A percentile compares a stretch with the other conserved stretches of the same genome.
phyloP scores from a whole-genome alignment of 495 filamentous ascomycete genomes.

The Aspergillus sclerotioniger region DNA sequence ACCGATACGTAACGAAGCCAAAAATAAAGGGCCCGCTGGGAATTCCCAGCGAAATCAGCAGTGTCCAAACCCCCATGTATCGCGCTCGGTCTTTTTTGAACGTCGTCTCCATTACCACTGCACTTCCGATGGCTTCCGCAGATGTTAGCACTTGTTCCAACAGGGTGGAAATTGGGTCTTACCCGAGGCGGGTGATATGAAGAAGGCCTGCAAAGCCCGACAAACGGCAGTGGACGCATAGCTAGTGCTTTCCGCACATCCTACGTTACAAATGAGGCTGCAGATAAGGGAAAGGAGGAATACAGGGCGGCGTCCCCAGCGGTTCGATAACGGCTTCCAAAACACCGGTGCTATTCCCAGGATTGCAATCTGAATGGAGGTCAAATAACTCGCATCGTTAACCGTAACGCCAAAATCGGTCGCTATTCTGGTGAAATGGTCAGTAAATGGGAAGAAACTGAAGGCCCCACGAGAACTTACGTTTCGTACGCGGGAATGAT shows the following conservation, averaged over 20 bases:
- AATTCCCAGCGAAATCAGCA: slow-evolving; percentile 44
- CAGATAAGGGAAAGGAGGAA: slow-evolving; percentile 48
- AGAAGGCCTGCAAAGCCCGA: slow-evolving; percentile 23
- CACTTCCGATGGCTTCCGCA: slow-evolving; percentile 39
- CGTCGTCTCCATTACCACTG: slow-evolving; percentile 46
- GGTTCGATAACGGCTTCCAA: slow-evolving; percentile 53
- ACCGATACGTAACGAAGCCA: slow-evolving; percentile 43
- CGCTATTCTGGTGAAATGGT: slow-evolving; percentile 34
- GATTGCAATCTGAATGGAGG: slow-evolving; percentile 50
- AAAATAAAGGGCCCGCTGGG: slow-evolving; percentile 46
- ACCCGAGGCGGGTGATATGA: slow-evolving; percentile 22
- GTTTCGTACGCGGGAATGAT: slow-evolving; percentile 53
- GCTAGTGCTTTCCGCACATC: slow-evolving; percentile 42
- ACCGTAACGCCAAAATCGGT: slow-evolving; percentile 44
- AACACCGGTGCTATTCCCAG: slow-evolving; percentile 50
- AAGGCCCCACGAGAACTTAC: not conserved
- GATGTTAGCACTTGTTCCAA: not conserved
- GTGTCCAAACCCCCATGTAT: slow-evolving; percentile 50
- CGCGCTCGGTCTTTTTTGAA: slow-evolving; percentile 42
- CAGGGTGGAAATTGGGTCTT: not conserved
- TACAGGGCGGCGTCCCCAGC: slow-evolving; percentile 52
- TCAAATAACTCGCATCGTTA: slow-evolving; percentile 49
- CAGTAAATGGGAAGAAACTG: not conserved
- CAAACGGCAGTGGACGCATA: slow-evolving; percentile 42
- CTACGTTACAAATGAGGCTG: slow-evolving; percentile 45